A percentile compares a stretch with the other conserved stretches of the same genome.
Evolutionary conservation across 345 rosid genomes (phyloP).

Genomic region (Cochlearia excelsa): DNA sequence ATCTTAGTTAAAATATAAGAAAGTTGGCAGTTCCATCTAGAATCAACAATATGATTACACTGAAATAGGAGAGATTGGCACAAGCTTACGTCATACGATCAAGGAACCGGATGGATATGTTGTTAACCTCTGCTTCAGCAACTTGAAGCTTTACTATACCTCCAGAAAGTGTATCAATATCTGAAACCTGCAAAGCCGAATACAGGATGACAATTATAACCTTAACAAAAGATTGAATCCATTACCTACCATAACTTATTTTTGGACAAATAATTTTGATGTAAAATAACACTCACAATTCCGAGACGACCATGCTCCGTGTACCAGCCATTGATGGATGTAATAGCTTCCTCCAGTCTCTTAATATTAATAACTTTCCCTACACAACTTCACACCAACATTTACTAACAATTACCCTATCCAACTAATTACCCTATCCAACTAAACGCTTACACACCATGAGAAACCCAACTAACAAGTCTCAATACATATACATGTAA

Average conservation of each 20-base stretch:
- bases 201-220: constrained; percentile 10
- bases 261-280: not conserved
- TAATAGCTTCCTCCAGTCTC: constrained; percentile 82
- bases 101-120: constrained; percentile 79
- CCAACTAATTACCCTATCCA: constrained; percentile 23
- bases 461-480: constrained; percentile 16
- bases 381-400: constrained; percentile 75
- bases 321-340: constrained; percentile 90
- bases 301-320: constrained; percentile 94
- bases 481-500: not conserved
- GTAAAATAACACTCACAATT: constrained; percentile 49
- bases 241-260: not conserved
- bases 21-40: constrained; percentile 9
- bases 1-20: not conserved
- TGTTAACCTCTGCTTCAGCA: constrained; percentile 92
- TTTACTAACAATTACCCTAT: constrained; percentile 44
- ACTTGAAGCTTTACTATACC: constrained; percentile 82
- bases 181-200: constrained; percentile 60
- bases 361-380: constrained; percentile 87
- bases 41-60: not conserved
- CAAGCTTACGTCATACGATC: constrained; percentile 82
- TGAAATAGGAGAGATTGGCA: constrained; percentile 20
- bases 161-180: constrained; percentile 87
- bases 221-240: not conserved
- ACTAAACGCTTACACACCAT: constrained; percentile 20